These are phyloP conservation scores for Solanum chmielewskii DNA, from an alignment of 257 asterid species.

Conservation along the genomic window DNA sequence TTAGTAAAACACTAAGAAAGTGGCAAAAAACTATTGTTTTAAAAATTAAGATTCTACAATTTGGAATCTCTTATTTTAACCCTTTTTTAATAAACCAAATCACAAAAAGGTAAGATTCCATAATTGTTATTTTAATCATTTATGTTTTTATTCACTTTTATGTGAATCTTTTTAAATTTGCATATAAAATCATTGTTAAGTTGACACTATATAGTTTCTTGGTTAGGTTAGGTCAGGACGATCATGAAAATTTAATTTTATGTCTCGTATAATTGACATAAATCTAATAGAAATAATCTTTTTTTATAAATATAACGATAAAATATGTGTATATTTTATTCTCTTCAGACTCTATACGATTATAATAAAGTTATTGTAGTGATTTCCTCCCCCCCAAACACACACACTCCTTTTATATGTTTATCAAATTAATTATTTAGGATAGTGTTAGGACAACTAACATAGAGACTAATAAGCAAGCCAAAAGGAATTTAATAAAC, in stretches of 20 bases:
- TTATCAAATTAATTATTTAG: background rate
- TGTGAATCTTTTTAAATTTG: background rate
- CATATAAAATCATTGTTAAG: background rate
- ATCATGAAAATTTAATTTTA: background rate
- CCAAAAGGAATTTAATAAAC: background rate
- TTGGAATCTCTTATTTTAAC: background rate
- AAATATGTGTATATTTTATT: no score
- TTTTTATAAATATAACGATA: background rate
- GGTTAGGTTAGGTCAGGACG: background rate
- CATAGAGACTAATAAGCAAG: background rate
- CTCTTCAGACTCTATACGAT: background rate
- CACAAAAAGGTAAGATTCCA: background rate
- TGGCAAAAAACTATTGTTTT: background rate
- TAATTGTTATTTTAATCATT: background rate
- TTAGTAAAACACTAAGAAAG: background rate
- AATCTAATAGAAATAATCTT: fast-evolving
- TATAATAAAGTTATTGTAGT: background rate
- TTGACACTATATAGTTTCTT: background rate
- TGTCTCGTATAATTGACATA: background rate
- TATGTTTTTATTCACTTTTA: background rate
- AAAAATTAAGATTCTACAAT: background rate
- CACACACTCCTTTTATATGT: background rate
- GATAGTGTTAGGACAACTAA: background rate
- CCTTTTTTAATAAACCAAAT: background rate
- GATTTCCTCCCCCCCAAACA: no score